These are phyloP conservation scores for Fusarium ramigenum DNA, from an alignment of 2,329 filamentous ascomycete genomes.

Conservation along the genomic window DNA sequence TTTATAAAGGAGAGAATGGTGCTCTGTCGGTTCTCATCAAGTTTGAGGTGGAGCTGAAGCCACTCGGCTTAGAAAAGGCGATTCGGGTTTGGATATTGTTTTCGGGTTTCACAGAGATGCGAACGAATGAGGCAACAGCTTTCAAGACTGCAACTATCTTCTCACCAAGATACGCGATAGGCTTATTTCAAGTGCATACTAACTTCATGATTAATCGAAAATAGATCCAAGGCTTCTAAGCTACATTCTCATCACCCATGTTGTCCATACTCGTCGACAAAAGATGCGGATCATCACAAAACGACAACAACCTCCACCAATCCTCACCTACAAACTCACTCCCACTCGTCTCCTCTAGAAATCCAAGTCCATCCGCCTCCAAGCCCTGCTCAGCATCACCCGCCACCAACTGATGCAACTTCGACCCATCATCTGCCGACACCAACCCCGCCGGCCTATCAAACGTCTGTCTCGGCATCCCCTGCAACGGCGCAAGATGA, in stretches of 20 bases:
- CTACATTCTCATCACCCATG: neutral
- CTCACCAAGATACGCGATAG: rapidly evolving
- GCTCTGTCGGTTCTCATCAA: neutral
- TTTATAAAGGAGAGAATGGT: neutral
- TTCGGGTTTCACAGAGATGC: conserved; percentile 9
- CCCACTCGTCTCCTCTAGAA: neutral
- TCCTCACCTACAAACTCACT: conserved; percentile 33
- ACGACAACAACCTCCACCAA: conserved; percentile 38
- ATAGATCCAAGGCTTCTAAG: neutral
- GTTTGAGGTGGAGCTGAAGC: neutral
- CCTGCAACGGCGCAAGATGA: conserved; percentile 35
- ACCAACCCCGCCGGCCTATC: neutral
- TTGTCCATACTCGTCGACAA: conserved; percentile 33
- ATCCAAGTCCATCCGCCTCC: rapidly evolving
- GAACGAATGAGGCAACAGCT: neutral
- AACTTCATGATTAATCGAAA: rapidly evolving
- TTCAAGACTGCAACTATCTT: rapidly evolving
- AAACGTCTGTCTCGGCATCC: conserved; percentile 36
- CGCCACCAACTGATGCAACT: neutral
- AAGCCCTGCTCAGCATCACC: neutral
- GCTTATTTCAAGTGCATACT: too few species aligned
- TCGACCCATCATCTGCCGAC: neutral
- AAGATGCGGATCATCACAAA: conserved; percentile 41
- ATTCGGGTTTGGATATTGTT: conserved; percentile 3
- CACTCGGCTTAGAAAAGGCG: neutral